Evolutionary conservation across 305 asterid genomes (phyloP).

Genomic region (Rubia peregrina): DNA sequence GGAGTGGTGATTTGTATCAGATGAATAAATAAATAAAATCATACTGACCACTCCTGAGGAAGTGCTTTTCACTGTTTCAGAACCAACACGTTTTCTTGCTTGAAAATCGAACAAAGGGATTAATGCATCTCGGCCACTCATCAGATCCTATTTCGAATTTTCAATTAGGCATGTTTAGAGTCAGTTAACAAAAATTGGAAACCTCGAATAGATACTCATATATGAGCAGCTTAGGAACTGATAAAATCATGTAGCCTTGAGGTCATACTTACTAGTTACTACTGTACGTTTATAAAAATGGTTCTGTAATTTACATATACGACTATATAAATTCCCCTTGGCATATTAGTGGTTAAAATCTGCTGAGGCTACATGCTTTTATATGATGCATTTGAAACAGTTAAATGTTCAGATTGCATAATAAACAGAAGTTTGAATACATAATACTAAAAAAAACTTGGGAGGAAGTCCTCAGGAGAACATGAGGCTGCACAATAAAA

Average conservation of each 20-base stretch:
- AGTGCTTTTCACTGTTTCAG: constrained; percentile 44
- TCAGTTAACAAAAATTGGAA: neutral
- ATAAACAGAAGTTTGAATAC: neutral
- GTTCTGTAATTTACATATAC: neutral
- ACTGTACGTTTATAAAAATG: neutral
- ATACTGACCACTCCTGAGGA: constrained; percentile 88
- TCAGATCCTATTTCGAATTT: constrained; percentile 51
- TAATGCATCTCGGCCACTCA: constrained; percentile 62
- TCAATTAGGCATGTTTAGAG: constrained; percentile 16
- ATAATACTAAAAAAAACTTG: neutral
- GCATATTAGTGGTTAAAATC: neutral
- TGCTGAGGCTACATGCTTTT: neutral
- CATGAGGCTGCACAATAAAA: neutral
- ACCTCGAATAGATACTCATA: neutral
- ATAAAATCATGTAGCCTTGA: neutral
- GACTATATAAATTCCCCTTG: neutral
- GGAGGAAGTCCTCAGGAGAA: neutral
- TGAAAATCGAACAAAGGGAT: constrained; percentile 83
- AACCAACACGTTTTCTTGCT: constrained; percentile 68
- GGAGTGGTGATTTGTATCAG: neutral
- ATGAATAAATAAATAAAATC: constrained; percentile 9
- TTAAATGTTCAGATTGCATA: neutral
- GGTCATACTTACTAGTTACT: neutral
- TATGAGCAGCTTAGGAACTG: neutral
- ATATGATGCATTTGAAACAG: neutral